Evolutionary conservation across 1,139 yeast genomes (phyloP).

Genomic region (Eremothecium cymbalariae): DNA sequence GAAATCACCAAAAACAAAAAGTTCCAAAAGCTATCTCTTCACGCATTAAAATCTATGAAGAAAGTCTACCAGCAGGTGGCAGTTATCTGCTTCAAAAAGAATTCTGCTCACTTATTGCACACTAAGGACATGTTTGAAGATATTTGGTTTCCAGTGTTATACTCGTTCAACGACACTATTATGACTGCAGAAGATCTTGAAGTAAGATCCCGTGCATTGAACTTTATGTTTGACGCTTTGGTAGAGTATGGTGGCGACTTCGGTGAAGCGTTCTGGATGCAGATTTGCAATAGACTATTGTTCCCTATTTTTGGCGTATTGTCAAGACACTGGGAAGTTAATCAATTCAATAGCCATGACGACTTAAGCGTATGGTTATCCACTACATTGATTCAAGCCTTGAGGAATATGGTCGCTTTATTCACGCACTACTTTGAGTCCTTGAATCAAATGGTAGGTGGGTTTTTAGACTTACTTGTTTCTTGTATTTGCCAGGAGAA

Average conservation of each 20-base stretch:
- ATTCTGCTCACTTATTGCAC: conserved; percentile 35
- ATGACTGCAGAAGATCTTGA: conserved; percentile 94
- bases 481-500: conserved; percentile 95
- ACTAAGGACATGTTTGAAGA: conserved; percentile 35
- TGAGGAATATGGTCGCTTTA: conserved; percentile 77
- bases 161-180: conserved; percentile 77
- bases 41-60: conserved; percentile 70
- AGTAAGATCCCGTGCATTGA: conserved; percentile 83
- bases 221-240: conserved; percentile 70
- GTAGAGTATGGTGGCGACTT: conserved; percentile 74
- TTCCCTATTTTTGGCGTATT: conserved; percentile 87
- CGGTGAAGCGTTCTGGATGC: conserved; percentile 71
- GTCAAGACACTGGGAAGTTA: conserved; percentile 67
- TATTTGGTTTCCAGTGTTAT: conserved; percentile 64
- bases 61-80: conserved; percentile 56
- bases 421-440: conserved; percentile 74
- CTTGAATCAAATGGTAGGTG: conserved; percentile 64
- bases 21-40: conserved; percentile 73
- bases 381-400: conserved; percentile 90
- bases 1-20: conserved; percentile 76
- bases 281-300: conserved; percentile 63
- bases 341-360: conserved; percentile 60
- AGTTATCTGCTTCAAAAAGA: conserved; percentile 37
- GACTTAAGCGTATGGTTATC: conserved; percentile 92
- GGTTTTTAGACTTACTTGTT: conserved; percentile 65